Evolutionary conservation across 148 eudicot species (phyloP).

Genomic region (Rhododendron ovatum): DNA sequence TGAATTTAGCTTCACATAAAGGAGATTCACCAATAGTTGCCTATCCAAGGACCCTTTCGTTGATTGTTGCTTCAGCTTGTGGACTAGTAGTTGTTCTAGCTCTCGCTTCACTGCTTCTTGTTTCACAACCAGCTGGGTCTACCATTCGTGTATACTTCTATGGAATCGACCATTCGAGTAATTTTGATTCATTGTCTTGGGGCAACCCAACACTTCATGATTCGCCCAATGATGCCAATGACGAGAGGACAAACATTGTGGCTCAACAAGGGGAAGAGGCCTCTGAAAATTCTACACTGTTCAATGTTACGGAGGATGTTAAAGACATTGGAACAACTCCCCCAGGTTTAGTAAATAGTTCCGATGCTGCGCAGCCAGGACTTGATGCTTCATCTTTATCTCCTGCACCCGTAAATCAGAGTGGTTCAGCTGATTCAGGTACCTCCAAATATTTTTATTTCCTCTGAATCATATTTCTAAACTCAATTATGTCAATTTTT

Average conservation of each 20-base stretch:
- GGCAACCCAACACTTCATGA: too few species aligned
- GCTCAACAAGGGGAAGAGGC: too few species aligned
- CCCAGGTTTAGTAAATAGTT: background rate
- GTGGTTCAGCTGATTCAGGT: background rate
- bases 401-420: background rate
- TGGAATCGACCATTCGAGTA: too few species aligned
- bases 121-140: background rate
- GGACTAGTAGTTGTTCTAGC: background rate
- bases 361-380: background rate
- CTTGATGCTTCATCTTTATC: background rate
- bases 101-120: background rate
- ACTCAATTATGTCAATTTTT: background rate
- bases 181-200: too few species aligned
- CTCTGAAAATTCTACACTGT: background rate
- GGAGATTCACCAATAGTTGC: background rate
- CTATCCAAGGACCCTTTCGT: background rate
- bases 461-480: background rate
- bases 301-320: background rate
- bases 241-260: too few species aligned
- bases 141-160: too few species aligned
- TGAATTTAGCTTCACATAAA: background rate
- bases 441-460: background rate
- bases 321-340: background rate
- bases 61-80: background rate
- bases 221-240: too few species aligned